Evolutionary conservation across 202 grass and related monocot species (phyloP).

Genomic region (Digitaria exilis): DNA sequence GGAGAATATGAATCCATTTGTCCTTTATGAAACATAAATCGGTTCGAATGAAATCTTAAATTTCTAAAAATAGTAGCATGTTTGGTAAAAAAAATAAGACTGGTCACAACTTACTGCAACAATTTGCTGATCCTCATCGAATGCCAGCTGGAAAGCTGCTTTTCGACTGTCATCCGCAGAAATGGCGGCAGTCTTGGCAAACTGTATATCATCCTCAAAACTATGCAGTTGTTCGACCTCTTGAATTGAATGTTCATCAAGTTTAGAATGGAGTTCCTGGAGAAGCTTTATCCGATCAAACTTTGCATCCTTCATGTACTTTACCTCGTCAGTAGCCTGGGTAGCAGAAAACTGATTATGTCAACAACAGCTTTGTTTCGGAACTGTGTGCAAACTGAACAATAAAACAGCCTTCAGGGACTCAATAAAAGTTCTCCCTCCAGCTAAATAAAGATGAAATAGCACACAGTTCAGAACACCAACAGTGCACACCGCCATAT

Average conservation of each 20-base stretch:
- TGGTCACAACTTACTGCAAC: slow-evolving; percentile 71
- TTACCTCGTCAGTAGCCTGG: slow-evolving; percentile 86
- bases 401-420: not conserved
- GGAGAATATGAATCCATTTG: slow-evolving; percentile 94
- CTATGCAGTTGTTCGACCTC: slow-evolving; percentile 63
- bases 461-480: slow-evolving; percentile 1
- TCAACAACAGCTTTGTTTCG: slow-evolving; percentile 32
- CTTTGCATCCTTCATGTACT: slow-evolving; percentile 70
- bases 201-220: slow-evolving; percentile 92
- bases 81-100: slow-evolving; percentile 41
- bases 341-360: slow-evolving; percentile 31
- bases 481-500: slow-evolving; percentile 21
- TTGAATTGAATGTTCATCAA: slow-evolving; percentile 69
- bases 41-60: slow-evolving; percentile 18
- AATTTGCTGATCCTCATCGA: slow-evolving; percentile 96
- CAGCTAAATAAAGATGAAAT: slow-evolving; percentile 9
- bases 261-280: slow-evolving; percentile 78
- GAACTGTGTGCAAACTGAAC: slow-evolving; percentile 23
- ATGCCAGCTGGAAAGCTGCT: slow-evolving; percentile 78
- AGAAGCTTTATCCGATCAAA: slow-evolving; percentile 82
- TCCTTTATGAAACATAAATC: slow-evolving; percentile 59
- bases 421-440: not conserved
- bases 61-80: slow-evolving; percentile 11
- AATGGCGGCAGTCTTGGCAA: slow-evolving; percentile 68
- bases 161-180: slow-evolving; percentile 84